Evolutionary conservation across 2,329 filamentous ascomycete species (phyloP).

Genomic region (Diaporthe sp.): DNA sequence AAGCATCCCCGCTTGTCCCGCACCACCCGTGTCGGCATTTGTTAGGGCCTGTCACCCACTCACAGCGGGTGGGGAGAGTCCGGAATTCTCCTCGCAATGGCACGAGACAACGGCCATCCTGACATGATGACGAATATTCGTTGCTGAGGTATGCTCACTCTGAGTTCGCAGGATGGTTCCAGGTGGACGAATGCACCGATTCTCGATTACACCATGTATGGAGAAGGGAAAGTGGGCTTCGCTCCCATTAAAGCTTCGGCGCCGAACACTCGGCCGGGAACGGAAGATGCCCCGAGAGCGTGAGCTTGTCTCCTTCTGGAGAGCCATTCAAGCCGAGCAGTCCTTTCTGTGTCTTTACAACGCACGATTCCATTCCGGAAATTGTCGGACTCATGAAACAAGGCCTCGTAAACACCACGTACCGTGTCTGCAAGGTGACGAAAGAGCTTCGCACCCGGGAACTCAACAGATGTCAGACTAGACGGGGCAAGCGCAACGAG

Average conservation of each 20-base stretch:
- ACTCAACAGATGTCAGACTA: too few relatives aligned
- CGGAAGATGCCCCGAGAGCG: background rate
- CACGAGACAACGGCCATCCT: background rate
- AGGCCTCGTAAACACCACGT: background rate
- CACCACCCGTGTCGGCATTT: constrained; percentile 4
- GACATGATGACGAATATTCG: background rate
- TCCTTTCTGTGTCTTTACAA: too few relatives aligned
- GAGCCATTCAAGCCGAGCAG: background rate
- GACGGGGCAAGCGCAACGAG: too few relatives aligned
- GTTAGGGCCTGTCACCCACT: background rate
- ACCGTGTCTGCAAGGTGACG: constrained; percentile 2
- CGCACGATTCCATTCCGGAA: background rate
- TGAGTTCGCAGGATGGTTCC: too few relatives aligned
- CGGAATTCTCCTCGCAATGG: background rate
- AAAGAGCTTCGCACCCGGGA: background rate
- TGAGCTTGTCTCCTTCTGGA: background rate
- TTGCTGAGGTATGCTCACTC: background rate
- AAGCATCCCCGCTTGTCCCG: constrained; percentile 2
- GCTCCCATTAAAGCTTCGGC: background rate
- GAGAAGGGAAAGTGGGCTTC: background rate
- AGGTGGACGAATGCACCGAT: background rate
- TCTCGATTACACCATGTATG: background rate
- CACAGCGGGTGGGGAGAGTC: background rate
- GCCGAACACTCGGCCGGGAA: background rate
- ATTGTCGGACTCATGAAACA: background rate